Evolutionary conservation across 768 basidiomycete species (phyloP).

Genomic region (Leccinum fibrillosum): DNA sequence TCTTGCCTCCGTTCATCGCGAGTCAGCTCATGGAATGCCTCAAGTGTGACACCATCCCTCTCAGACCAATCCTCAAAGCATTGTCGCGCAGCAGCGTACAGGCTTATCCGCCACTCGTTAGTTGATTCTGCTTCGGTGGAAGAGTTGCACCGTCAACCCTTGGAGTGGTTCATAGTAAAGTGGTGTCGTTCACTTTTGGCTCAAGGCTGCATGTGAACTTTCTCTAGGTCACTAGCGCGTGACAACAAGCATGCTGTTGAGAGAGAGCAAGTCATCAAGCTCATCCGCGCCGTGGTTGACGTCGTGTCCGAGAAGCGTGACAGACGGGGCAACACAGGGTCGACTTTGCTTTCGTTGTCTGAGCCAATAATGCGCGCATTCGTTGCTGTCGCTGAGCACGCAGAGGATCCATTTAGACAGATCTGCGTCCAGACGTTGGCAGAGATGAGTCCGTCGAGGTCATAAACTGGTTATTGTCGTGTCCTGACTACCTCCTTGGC

Average conservation of each 20-base stretch:
- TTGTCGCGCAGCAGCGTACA: constrained; percentile 78
- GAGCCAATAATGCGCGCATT: constrained; percentile 81
- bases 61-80: constrained; percentile 71
- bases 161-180: constrained; percentile 94
- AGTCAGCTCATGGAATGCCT: constrained; percentile 9
- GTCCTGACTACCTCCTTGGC: constrained; percentile 8
- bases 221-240: constrained; percentile 70
- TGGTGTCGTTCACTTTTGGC: constrained; percentile 32
- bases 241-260: constrained; percentile 82
- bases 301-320: constrained; percentile 61
- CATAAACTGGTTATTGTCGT: constrained; percentile 4
- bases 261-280: constrained; percentile 89
- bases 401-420: constrained; percentile 83
- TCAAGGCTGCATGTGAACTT: constrained; percentile 4
- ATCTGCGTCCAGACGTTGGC: constrained; percentile 84
- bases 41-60: constrained; percentile 74
- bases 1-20: not conserved
- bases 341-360: constrained; percentile 58
- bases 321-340: constrained; percentile 36
- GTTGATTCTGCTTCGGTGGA: constrained; percentile 72
- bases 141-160: constrained; percentile 54
- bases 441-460: constrained; percentile 70
- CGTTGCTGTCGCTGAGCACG: constrained; percentile 90
- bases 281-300: constrained; percentile 80
- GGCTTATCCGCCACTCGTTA: constrained; percentile 74